Conservation (phyloP, 169 alveolate species). For the Eimeria tenella region DNA sequence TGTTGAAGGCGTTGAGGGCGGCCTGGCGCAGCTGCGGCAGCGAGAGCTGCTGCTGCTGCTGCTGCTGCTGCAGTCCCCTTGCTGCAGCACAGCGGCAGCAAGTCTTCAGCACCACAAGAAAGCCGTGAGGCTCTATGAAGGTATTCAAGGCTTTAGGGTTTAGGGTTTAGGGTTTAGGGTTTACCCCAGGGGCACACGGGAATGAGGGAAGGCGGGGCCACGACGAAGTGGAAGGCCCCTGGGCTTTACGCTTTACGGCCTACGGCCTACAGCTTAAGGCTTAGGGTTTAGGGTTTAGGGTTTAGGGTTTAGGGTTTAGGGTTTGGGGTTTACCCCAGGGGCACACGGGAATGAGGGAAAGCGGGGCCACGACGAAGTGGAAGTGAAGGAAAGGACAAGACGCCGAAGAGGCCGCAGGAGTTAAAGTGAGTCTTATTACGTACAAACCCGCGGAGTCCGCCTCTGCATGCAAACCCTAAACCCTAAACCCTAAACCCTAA, state of each 20-base stretch:
- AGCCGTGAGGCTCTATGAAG: no score
- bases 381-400: conserved; percentile 59
- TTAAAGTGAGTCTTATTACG: conserved; percentile 6
- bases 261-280: neutral
- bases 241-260: no score
- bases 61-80: conserved; percentile 40
- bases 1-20: conserved; percentile 44
- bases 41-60: neutral
- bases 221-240: no score
- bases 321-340: conserved; percentile 62
- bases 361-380: conserved; percentile 63
- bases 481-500: neutral
- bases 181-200: conserved; percentile 78
- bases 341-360: conserved; percentile 46
- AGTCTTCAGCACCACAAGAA: no score
- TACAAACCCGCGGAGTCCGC: conserved; percentile 64
- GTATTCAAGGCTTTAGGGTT: no score
- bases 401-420: conserved; percentile 19
- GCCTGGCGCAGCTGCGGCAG: conserved; percentile 36
- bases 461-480: conserved; percentile 14
- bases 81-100: conserved; percentile 44
- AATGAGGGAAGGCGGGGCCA: neutral
- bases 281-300: neutral
- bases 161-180: no score
- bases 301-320: neutral